Evolutionary conservation across 2,329 filamentous ascomycete genomes (phyloP).

Genomic region (Sarocladium kiliense): DNA sequence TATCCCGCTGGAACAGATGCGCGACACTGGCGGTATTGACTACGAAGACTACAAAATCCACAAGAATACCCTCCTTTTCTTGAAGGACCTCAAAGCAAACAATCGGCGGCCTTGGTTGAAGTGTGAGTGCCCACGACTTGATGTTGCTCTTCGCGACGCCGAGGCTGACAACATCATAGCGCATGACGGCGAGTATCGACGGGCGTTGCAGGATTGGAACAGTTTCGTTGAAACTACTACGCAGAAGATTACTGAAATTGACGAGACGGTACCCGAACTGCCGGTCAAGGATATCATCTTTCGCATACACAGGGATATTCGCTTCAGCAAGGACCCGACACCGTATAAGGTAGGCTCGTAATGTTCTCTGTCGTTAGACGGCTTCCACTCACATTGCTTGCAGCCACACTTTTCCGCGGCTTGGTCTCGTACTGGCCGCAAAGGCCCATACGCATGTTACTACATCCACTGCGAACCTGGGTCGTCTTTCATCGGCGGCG

Average conservation of each 20-base stretch:
- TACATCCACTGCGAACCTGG: slow-evolving; percentile 78
- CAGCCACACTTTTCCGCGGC: slow-evolving; percentile 78
- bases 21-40: slow-evolving; percentile 27
- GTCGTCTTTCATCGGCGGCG: slow-evolving; percentile 69
- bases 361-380: neutral
- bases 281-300: slow-evolving; percentile 83
- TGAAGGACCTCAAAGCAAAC: slow-evolving; percentile 54
- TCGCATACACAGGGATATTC: slow-evolving; percentile 80
- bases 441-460: slow-evolving; percentile 83
- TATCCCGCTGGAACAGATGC: slow-evolving; percentile 30
- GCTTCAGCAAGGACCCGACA: slow-evolving; percentile 78
- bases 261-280: slow-evolving; percentile 80
- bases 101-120: slow-evolving; percentile 57
- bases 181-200: slow-evolving; percentile 74
- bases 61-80: slow-evolving; percentile 52
- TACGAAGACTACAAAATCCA: slow-evolving; percentile 51
- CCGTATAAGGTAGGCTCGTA: slow-evolving; percentile 69
- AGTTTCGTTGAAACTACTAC: slow-evolving; percentile 71
- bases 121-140: slow-evolving; percentile 29
- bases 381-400: neutral
- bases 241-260: slow-evolving; percentile 62
- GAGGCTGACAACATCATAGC: slow-evolving; percentile 37
- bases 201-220: slow-evolving; percentile 75
- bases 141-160: neutral
- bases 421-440: slow-evolving; percentile 82